Percentiles rank a stretch among this genome's conserved stretches.
Conservation (phyloP, 2,329 filamentous ascomycete species). For the Fusarium continuum region DNA sequence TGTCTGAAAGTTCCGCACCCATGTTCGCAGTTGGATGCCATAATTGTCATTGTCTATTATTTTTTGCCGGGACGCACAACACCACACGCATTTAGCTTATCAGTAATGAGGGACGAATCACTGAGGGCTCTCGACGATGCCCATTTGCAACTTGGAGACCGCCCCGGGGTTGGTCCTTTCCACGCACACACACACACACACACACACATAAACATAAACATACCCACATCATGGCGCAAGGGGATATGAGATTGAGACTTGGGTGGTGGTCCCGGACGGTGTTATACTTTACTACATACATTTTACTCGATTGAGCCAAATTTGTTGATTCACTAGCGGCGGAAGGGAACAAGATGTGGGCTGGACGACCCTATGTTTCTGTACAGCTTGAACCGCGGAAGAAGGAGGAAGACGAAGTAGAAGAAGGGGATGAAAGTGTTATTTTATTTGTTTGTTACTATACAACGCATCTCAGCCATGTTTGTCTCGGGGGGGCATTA, state of each 20-base stretch:
- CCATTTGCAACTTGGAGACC: conserved; percentile 33
- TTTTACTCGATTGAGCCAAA: conserved; percentile 39
- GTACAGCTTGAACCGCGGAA: conserved; percentile 15
- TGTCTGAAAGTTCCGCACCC: conserved; percentile 35
- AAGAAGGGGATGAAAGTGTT: conserved; percentile 7
- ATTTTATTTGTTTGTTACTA: conserved; percentile 40
- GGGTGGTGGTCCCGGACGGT: conserved; percentile 38
- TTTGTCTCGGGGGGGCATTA: conserved; percentile 40
- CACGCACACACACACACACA: conserved; percentile 15
- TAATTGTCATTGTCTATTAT: conserved; percentile 41
- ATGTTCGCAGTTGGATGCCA: conserved; percentile 42
- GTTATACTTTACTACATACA: conserved; percentile 41
- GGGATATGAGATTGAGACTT: conserved; percentile 39
- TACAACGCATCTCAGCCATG: conserved; percentile 42
- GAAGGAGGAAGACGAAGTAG: conserved; percentile 10
- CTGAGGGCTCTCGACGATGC: conserved; percentile 36
- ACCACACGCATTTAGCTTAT: conserved; percentile 37
- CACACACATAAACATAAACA: conserved; percentile 22
- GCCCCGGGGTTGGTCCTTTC: conserved; percentile 29
- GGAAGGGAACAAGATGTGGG: conserved; percentile 25
- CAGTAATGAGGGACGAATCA: conserved; percentile 43
- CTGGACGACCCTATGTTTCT: conserved; percentile 32
- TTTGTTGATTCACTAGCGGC: conserved; percentile 30
- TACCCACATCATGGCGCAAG: conserved; percentile 41
- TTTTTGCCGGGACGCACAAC: conserved; percentile 38